Evolutionary conservation across 306 rosid species (phyloP).

Genomic region (Rosa chinensis): DNA sequence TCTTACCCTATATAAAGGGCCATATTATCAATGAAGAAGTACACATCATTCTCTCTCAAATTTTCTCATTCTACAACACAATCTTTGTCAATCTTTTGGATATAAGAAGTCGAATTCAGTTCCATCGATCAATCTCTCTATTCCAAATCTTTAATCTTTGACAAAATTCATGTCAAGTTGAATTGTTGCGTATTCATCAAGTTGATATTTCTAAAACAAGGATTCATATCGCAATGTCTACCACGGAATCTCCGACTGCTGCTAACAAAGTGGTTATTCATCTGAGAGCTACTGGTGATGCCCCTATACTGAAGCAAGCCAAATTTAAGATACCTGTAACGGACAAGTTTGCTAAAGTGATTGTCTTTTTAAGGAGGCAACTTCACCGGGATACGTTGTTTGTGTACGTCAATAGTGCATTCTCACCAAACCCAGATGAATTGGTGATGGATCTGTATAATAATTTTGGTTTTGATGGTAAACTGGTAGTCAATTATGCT

Average conservation of each 20-base stretch:
- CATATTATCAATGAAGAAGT: too few relatives aligned
- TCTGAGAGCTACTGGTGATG: conserved; percentile 97
- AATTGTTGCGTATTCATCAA: not conserved
- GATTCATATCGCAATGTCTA: conserved; percentile 40
- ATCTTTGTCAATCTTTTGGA: too few relatives aligned
- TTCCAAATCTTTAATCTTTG: not conserved
- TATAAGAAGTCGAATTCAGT: not conserved
- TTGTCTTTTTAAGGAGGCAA: conserved; percentile 85
- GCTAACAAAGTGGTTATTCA: conserved; percentile 88
- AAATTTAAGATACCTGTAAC: conserved; percentile 89
- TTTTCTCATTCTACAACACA: too few relatives aligned
- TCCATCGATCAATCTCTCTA: not conserved
- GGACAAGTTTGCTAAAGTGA: conserved; percentile 91
- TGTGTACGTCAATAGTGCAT: conserved; percentile 89
- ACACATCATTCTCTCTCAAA: too few relatives aligned
- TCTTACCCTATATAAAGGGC: too few relatives aligned
- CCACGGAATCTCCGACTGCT: conserved; percentile 58
- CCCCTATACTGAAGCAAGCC: conserved; percentile 90
- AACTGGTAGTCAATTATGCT: conserved; percentile 82
- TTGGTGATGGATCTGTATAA: conserved; percentile 74
- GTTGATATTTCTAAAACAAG: not conserved
- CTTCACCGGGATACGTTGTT: conserved; percentile 93
- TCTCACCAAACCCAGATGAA: conserved; percentile 95
- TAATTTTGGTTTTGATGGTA: conserved; percentile 93
- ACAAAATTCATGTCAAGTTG: not conserved